Evolutionary conservation across 192 early-diverging fungal genomes (phyloP), one percentile per base, ranked within the genome.

Genomic region (Podila verticillata): DNA sequence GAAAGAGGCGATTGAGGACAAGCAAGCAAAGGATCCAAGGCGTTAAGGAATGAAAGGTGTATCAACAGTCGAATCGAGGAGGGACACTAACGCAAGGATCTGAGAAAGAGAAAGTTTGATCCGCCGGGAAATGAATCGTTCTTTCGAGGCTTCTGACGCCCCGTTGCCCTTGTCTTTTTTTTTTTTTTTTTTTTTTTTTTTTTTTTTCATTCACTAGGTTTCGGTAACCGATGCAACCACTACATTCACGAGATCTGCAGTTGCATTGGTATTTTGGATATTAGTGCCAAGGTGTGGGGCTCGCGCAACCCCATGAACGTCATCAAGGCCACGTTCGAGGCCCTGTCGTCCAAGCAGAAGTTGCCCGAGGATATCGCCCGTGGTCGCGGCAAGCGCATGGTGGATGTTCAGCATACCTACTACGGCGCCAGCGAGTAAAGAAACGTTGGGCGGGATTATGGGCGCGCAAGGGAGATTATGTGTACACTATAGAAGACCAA

Each of bases 231-330:
- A n/a, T 91, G 93, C 49, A 96, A 96, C 84, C 94, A 93, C 64
- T 87, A 94, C 66, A 92, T 99, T 75, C 96, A 99, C 88, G 96
- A 98, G 84, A 90, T 99, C 63, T 97, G 93, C 80, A 88, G 95
- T 63, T 97, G 95, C 75, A 82, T 94, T 32, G 98, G 98, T 32
- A 95, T 98, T 75, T 91, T 92, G 63, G 98, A 99, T 86, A 66
- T 98, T 69, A 87, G 93, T 36, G 94, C 90, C 58, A 98, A 98
- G 83, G 92, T 98, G 34, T 82, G 87, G 68, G 96, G 97, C 5
- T 97, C 96, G n/a, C 87, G 89, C 48, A 98, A 96, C 82, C 95
- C 96, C 5, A 95, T 99, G 95, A 99, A 99, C 83, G 96, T 99
- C 34, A 91, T 99, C 87, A 98, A 99, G 88, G 93, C 91, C 9